These are phyloP conservation scores for Chrysoporthe cubensis DNA, from an alignment of 2,329 filamentous ascomycete species.

Conservation along the genomic window DNA sequence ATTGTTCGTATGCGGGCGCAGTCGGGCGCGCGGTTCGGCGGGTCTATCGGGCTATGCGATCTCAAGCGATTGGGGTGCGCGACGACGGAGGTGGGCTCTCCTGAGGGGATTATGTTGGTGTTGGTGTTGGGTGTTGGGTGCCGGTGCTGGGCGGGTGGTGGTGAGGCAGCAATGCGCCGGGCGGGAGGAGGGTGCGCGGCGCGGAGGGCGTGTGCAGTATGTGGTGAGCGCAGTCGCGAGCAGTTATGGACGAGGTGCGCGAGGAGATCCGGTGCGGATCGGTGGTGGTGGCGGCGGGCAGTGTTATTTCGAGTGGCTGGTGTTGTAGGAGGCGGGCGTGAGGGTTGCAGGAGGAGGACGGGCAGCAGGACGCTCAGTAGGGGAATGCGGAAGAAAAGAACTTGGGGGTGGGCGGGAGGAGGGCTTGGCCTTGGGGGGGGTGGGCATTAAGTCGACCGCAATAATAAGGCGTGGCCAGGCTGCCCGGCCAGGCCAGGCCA, in stretches of 20 bases:
- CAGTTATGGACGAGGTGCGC: conserved; percentile 16
- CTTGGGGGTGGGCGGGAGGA: conserved; percentile 27
- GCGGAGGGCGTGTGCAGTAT: neutral
- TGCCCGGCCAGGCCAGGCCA: too few species aligned
- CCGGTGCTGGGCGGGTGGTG: neutral
- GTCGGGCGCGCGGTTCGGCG: too few species aligned
- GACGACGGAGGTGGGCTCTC: too few species aligned
- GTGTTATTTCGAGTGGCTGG: conserved; percentile 20
- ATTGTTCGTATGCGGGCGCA: too few species aligned
- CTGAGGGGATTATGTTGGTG: too few species aligned
- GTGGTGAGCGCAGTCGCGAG: conserved; percentile 22
- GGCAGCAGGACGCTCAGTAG: conserved; percentile 7
- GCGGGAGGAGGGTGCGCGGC: conserved; percentile 25
- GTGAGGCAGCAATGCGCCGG: conserved; percentile 25
- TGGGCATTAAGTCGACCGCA: conserved; percentile 26
- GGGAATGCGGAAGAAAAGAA: conserved; percentile 18
- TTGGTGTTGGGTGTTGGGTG: conserved; percentile 6
- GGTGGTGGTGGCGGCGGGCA: conserved; percentile 17
- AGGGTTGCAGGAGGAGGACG: conserved; percentile 8
- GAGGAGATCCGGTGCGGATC: conserved; percentile 18
- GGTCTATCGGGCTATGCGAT: too few species aligned
- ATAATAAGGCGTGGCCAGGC: neutral
- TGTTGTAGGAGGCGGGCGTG: conserved; percentile 7
- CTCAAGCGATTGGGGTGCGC: too few species aligned
- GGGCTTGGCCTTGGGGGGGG: conserved; percentile 22